A percentile compares a stretch with the other conserved stretches of the same genome.
Conservation (phyloP, 352 stramenopile species). For the Phytopythium kandeliae region DNA sequence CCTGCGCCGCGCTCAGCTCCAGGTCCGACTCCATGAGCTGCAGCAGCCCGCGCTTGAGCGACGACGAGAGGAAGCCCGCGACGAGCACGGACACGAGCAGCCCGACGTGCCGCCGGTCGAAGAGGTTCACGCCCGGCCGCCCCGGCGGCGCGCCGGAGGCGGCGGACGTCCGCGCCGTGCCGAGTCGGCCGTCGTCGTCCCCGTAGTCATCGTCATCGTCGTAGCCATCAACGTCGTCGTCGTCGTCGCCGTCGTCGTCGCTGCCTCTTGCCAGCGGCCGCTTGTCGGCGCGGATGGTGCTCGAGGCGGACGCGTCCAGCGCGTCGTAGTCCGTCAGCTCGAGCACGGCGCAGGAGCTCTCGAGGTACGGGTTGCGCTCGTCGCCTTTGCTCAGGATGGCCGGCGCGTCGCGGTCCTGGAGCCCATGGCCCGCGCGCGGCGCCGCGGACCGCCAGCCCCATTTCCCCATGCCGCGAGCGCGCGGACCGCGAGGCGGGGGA, state of each 20-base stretch:
- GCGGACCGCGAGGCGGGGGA: no score
- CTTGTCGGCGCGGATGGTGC: slow-evolving; percentile 10
- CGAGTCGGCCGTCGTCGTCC: no score
- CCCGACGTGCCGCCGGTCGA: slow-evolving; percentile 20
- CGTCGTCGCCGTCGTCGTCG: slow-evolving; percentile 4
- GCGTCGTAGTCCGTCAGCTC: slow-evolving; percentile 22
- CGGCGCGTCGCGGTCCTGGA: neutral
- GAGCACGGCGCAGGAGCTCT: slow-evolving; percentile 26
- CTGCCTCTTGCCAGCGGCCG: neutral
- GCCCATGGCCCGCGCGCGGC: no score
- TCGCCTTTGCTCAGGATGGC: neutral
- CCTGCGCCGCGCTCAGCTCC: slow-evolving; percentile 22
- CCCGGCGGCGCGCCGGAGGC: neutral
- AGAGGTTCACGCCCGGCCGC: slow-evolving; percentile 3
- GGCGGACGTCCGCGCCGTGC: slow-evolving; percentile 2
- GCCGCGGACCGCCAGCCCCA: neutral
- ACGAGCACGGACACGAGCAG: slow-evolving; percentile 32
- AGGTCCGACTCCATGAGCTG: slow-evolving; percentile 38
- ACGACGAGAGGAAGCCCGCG: slow-evolving; percentile 26
- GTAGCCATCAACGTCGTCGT: neutral
- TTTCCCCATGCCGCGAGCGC: neutral
- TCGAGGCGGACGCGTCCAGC: slow-evolving; percentile 5
- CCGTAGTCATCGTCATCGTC: no score
- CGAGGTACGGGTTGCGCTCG: slow-evolving; percentile 3
- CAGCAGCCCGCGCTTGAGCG: slow-evolving; percentile 30